These are phyloP conservation scores for Rosa hybrid DNA, from an alignment of 331 rosid genomes.

Conservation along the genomic window DNA sequence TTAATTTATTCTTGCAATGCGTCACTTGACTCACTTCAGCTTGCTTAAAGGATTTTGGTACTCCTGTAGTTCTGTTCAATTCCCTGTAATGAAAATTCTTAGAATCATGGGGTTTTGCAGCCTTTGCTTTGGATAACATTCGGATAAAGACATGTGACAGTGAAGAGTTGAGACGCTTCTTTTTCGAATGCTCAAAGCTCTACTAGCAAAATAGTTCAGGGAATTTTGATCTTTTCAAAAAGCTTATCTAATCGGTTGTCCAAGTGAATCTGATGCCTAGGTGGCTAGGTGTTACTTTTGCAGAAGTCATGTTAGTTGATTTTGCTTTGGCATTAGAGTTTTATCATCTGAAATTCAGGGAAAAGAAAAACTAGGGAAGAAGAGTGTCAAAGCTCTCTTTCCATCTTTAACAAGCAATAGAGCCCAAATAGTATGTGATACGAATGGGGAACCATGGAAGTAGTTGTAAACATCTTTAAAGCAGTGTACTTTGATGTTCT, in stretches of 20 bases:
- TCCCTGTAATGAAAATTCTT: background rate
- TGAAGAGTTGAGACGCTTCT: background rate
- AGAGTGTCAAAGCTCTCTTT: background rate
- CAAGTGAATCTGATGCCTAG: constrained; percentile 19
- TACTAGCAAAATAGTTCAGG: background rate
- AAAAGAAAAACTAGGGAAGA: background rate
- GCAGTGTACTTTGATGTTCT: background rate
- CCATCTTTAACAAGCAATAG: background rate
- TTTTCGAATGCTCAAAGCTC: constrained; percentile 10
- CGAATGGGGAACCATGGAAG: background rate
- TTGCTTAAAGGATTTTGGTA: background rate
- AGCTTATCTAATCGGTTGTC: constrained; percentile 14
- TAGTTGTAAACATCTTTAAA: background rate
- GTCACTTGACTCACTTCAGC: background rate
- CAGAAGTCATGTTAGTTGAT: background rate
- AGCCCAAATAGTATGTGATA: background rate
- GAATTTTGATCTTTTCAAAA: background rate
- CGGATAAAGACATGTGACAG: background rate
- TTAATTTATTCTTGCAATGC: background rate
- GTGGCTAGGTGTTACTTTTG: constrained; percentile 7
- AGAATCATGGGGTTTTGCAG: constrained; percentile 4
- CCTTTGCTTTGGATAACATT: background rate
- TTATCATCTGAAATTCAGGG: background rate
- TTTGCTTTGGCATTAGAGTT: constrained; percentile 16
- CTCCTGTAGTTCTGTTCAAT: background rate